phyloP scores from a whole-genome alignment of 768 basidiomycete species.

The Cubamyces sp. region DNA sequence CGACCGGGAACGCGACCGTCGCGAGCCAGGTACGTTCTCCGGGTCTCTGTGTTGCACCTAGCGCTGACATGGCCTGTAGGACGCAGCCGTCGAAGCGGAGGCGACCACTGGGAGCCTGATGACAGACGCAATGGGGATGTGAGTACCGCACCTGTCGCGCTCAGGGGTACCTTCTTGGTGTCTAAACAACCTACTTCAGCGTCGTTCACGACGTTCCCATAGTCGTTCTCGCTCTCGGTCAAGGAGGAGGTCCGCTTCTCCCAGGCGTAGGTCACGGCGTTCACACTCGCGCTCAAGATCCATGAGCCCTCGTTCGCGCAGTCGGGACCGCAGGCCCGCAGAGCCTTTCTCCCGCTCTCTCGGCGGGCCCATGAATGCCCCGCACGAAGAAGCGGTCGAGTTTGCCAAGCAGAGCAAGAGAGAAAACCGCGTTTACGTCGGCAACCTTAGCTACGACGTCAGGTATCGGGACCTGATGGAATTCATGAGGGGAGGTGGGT shows the following conservation, averaged over 20 bases:
- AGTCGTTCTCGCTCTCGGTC: constrained; percentile 20
- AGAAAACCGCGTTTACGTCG: constrained; percentile 98
- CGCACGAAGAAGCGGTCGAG: constrained; percentile 92
- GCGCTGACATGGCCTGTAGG: constrained; percentile 38
- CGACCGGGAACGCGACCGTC: constrained; percentile 52
- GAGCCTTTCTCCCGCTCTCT: constrained; percentile 80
- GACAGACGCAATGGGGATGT: constrained; percentile 76
- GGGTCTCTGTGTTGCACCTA: constrained; percentile 9
- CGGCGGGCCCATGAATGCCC: constrained; percentile 88
- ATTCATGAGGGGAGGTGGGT: constrained; percentile 99
- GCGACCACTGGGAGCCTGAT: constrained; percentile 88
- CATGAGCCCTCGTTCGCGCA: constrained; percentile 57
- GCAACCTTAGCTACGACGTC: constrained; percentile 98
- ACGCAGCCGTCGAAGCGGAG: constrained; percentile 46
- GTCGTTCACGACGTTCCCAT: constrained; percentile 49
- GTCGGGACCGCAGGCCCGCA: constrained; percentile 59
- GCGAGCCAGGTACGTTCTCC: constrained; percentile 57
- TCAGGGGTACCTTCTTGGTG: constrained; percentile 13
- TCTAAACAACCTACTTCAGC: constrained; percentile 16
- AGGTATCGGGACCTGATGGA: constrained; percentile 99
- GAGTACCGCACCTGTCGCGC: constrained; percentile 34
- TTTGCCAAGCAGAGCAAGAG: constrained; percentile 96
- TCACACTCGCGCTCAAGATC: constrained; percentile 54
- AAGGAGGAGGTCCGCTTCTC: constrained; percentile 65
- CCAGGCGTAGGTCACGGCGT: constrained; percentile 62